phyloP scores from a whole-genome alignment of 345 rosid species.

The Linum usitatissimum region DNA sequence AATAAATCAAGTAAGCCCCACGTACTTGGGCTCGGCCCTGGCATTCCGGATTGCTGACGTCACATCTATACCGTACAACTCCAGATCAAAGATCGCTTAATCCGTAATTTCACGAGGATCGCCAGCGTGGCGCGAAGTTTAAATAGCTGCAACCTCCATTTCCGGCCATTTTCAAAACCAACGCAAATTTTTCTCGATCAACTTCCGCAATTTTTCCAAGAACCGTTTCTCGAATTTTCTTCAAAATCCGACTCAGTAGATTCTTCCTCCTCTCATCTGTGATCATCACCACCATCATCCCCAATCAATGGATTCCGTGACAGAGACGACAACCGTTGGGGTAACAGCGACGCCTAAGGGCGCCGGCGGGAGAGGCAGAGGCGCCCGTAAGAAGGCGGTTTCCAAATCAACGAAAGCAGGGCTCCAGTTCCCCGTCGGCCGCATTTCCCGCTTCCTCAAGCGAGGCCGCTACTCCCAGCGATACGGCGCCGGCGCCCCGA shows the following conservation, averaged over 20 bases:
- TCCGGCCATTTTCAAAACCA: neutral
- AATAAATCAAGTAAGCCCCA: no score
- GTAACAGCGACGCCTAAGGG: constrained; percentile 13
- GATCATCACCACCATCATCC: no score
- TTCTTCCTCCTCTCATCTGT: neutral
- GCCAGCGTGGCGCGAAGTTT: constrained; percentile 21
- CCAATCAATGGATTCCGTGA: neutral
- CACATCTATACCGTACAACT: neutral
- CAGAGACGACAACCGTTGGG: neutral
- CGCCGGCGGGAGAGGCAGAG: constrained; percentile 17
- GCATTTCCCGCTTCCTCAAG: constrained; percentile 14
- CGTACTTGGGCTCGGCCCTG: no score
- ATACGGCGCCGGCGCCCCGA: constrained; percentile 13
- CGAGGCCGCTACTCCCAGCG: constrained; percentile 18
- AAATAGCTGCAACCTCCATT: neutral
- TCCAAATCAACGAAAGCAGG: constrained; percentile 17
- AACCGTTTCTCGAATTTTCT: no score
- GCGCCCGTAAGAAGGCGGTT: constrained; percentile 13
- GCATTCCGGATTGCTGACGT: neutral
- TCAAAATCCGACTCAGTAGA: neutral
- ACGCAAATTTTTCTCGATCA: no score
- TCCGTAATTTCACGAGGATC: neutral
- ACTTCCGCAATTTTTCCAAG: no score
- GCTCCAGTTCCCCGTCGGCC: constrained; percentile 20
- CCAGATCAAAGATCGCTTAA: neutral